phyloP scores from a whole-genome alignment of 208 protist species.

The Wallacemonas rigidus region DNA sequence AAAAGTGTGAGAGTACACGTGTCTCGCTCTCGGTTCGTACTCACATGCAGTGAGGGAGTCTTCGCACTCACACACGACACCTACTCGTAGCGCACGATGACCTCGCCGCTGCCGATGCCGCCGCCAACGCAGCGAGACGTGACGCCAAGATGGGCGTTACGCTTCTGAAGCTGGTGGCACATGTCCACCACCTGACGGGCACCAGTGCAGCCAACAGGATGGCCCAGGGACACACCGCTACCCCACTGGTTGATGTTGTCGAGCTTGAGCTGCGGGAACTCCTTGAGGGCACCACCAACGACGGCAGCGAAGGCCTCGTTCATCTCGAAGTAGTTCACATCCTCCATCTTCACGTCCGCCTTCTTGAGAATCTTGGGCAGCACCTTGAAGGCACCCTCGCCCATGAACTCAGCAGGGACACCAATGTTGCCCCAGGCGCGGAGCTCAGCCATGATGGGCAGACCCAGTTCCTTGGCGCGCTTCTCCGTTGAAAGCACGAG shows the following conservation, averaged over 20 bases:
- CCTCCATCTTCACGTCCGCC: conserved; percentile 40
- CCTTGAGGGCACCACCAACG: conserved; percentile 82
- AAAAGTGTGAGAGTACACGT: conserved; percentile 15
- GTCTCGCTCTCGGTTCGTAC: no score
- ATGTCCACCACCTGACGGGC: conserved; percentile 88
- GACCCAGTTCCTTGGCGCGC: conserved; percentile 71
- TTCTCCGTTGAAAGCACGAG: conserved; percentile 79
- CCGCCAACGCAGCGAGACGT: conserved; percentile 96
- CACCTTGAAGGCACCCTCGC: conserved; percentile 88
- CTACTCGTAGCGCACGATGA: conserved; percentile 70
- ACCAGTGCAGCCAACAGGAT: conserved; percentile 95
- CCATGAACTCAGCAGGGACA: conserved; percentile 90
- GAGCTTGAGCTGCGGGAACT: conserved; percentile 75
- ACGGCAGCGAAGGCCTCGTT: conserved; percentile 98
- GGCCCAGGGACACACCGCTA: conserved; percentile 94
- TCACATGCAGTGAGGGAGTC: not conserved
- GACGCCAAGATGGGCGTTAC: conserved; percentile 61
- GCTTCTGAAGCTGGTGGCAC: conserved; percentile 62
- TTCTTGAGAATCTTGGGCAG: conserved; percentile 80
- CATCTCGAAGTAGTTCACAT: conserved; percentile 94
- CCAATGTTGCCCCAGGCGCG: conserved; percentile 89
- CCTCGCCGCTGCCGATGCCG: conserved; percentile 91
- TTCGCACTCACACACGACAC: not conserved
- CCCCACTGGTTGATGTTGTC: conserved; percentile 94
- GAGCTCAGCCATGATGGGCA: conserved; percentile 87